Percentiles rank a stretch among this genome's conserved stretches.
These are phyloP conservation scores for Dryadomyces quercivorus DNA, from an alignment of 2,329 filamentous ascomycete species.

Conservation along the genomic window DNA sequence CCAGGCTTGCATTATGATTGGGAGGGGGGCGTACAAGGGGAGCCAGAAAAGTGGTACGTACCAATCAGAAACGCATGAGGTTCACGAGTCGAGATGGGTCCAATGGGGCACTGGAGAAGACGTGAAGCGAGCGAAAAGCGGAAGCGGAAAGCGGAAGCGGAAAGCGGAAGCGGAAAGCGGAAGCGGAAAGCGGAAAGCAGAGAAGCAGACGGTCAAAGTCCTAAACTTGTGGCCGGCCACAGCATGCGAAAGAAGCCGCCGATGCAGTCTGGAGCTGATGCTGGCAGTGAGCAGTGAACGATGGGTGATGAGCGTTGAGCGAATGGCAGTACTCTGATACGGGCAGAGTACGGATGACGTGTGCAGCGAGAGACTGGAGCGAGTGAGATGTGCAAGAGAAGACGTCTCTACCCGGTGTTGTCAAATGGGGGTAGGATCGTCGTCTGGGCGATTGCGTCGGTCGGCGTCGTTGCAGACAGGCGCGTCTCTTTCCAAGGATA, in stretches of 20 bases:
- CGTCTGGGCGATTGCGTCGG: background rate
- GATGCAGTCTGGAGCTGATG: background rate
- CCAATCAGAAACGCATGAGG: background rate
- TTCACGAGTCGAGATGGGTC: background rate
- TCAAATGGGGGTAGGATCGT: background rate
- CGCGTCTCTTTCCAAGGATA: background rate
- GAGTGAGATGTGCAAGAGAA: background rate
- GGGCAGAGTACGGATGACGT: background rate
- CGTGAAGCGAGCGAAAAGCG: background rate
- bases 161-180: no score
- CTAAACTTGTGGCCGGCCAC: slow-evolving; percentile 1
- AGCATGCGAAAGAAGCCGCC: background rate
- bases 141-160: background rate
- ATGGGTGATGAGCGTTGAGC: no score
- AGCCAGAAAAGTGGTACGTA: background rate
- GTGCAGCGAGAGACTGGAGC: background rate
- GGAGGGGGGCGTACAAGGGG: background rate
- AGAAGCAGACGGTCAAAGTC: background rate
- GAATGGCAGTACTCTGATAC: background rate
- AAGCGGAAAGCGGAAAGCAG: background rate
- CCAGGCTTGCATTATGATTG: background rate
- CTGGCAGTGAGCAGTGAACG: no score
- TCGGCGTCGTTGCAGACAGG: background rate
- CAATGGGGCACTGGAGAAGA: background rate
- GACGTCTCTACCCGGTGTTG: background rate